These are phyloP conservation scores for Pseudogymnoascus destructans DNA, from an alignment of 2,329 filamentous ascomycete species.

Conservation along the genomic window DNA sequence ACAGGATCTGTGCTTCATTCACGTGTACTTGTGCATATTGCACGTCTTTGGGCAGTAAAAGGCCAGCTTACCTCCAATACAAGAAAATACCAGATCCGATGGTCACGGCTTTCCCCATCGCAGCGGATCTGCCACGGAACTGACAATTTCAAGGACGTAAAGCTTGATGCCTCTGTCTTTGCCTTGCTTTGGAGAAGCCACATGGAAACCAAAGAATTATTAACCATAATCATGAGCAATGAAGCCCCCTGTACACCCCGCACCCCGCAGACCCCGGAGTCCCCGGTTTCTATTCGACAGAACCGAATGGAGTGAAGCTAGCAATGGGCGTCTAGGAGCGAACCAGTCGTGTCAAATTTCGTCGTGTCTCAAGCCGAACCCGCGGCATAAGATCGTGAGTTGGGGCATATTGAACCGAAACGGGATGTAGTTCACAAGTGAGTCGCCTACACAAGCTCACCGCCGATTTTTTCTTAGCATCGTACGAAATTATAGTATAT, in stretches of 20 bases:
- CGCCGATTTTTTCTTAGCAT: no score
- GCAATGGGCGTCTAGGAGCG: background rate
- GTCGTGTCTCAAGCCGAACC: background rate
- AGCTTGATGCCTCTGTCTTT: background rate
- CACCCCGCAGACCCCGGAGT: background rate
- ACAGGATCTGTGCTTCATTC: conserved; percentile 18
- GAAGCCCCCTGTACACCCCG: background rate
- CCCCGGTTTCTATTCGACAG: background rate
- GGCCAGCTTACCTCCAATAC: conserved; percentile 13
- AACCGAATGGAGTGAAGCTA: background rate
- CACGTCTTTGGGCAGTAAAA: background rate
- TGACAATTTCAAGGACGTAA: background rate
- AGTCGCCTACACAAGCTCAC: no score
- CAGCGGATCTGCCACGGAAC: background rate
- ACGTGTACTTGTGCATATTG: background rate
- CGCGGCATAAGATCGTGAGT: background rate
- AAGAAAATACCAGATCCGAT: conserved; percentile 11
- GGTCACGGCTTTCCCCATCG: conserved; percentile 10
- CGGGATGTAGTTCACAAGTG: background rate
- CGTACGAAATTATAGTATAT: no score
- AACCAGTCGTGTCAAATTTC: background rate
- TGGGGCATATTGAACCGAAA: background rate
- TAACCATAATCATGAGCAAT: background rate
- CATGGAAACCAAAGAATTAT: background rate
- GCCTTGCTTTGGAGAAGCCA: background rate